Conservation (phyloP, 805 yeast species). For the Kodamaea restingae region DNA sequence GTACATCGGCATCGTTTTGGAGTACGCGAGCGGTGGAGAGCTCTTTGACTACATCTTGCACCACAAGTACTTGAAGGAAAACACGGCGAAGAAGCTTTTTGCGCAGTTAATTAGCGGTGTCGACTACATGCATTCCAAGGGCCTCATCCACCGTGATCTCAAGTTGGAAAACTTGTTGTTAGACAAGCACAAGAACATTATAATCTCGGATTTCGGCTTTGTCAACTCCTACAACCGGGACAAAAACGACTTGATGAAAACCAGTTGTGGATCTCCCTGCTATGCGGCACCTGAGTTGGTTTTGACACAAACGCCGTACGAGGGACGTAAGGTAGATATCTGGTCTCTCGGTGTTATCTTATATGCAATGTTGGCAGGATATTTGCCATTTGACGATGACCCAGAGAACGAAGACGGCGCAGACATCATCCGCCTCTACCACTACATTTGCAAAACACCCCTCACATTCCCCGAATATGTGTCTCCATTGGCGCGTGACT, state of each 20-base stretch:
- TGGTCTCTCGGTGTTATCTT: constrained; percentile 97
- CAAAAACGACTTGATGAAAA: constrained; percentile 76
- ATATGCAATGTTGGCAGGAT: constrained; percentile 96
- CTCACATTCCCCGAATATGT: constrained; percentile 94
- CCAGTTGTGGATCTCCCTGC: constrained; percentile 96
- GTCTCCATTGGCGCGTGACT: constrained; percentile 85
- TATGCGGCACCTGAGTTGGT: constrained; percentile 98
- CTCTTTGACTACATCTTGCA: constrained; percentile 87
- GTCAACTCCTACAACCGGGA: constrained; percentile 74
- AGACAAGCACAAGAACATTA: constrained; percentile 81
- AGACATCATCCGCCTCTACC: constrained; percentile 84
- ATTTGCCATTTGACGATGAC: constrained; percentile 96
- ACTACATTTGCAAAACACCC: constrained; percentile 86
- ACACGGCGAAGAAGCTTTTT: constrained; percentile 79
- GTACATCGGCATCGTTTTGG: constrained; percentile 93
- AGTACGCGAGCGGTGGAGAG: constrained; percentile 97
- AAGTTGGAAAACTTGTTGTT: constrained; percentile 70
- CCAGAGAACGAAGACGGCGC: constrained; percentile 95
- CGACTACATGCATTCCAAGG: constrained; percentile 79
- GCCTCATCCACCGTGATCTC: constrained; percentile 73
- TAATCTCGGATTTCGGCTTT: constrained; percentile 91
- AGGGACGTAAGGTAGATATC: constrained; percentile 89
- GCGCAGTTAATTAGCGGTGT: constrained; percentile 94
- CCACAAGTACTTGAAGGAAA: constrained; percentile 82
- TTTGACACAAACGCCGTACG: constrained; percentile 79